These are phyloP conservation scores for Candida quercuum DNA, from an alignment of 805 yeast species.

Conservation along the genomic window DNA sequence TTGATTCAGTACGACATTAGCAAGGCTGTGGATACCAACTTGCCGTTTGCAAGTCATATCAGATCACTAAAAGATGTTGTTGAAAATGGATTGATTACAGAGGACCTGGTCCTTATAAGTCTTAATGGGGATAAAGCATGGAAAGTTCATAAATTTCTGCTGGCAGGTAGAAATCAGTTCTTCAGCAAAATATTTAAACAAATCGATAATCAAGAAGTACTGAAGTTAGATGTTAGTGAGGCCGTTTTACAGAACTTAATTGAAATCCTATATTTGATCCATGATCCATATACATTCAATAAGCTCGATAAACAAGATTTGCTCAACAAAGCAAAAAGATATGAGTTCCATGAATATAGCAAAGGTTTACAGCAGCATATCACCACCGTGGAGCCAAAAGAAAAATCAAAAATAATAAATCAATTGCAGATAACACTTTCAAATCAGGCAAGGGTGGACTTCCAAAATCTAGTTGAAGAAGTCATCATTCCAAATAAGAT, in stretches of 20 bases:
- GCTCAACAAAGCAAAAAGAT: conserved; percentile 26
- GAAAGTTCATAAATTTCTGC: conserved; percentile 36
- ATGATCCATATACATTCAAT: conserved; percentile 34
- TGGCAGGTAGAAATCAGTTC: conserved; percentile 31
- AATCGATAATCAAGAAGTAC: conserved; percentile 20
- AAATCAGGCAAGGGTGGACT: conserved; percentile 17
- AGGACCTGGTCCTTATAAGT: conserved; percentile 20
- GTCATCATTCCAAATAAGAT: conserved; percentile 16
- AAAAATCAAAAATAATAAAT: conserved; percentile 27
- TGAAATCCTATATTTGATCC: conserved; percentile 31
- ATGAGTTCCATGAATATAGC: conserved; percentile 32
- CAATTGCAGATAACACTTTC: conserved; percentile 19
- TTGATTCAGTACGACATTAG: conserved; percentile 59
- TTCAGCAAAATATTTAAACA: conserved; percentile 19
- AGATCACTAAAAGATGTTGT: conserved; percentile 34
- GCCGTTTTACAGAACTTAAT: conserved; percentile 23
- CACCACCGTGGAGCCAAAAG: conserved; percentile 24
- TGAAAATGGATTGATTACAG: conserved; percentile 11
- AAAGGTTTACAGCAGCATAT: conserved; percentile 28
- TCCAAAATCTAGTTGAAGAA: conserved; percentile 12
- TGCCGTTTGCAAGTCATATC: conserved; percentile 71
- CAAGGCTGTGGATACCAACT: conserved; percentile 58
- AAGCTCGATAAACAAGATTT: conserved; percentile 25
- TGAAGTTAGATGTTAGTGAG: conserved; percentile 18
- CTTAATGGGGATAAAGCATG: conserved; percentile 12